These are phyloP conservation scores for Zopfia rhizophila DNA, from an alignment of 2,329 filamentous ascomycete species.

Conservation along the genomic window DNA sequence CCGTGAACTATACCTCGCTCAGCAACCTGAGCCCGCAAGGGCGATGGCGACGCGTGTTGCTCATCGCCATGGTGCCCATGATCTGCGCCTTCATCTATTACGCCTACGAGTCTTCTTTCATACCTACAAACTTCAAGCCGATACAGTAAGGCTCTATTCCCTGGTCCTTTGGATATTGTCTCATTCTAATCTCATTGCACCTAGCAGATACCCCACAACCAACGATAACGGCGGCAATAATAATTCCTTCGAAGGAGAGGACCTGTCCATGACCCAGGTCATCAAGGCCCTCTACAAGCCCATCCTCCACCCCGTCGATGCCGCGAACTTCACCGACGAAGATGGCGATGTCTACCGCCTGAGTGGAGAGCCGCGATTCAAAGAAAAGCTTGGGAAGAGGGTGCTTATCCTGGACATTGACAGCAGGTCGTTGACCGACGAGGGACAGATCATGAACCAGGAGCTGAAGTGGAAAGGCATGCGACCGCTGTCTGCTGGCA, in stretches of 20 bases:
- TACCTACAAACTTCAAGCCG: constrained; percentile 28
- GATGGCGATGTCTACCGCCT: constrained; percentile 48
- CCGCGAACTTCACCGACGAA: constrained; percentile 50
- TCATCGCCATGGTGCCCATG: constrained; percentile 44
- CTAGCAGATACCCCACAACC: constrained; percentile 35
- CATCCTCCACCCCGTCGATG: constrained; percentile 47
- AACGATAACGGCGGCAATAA: too few relatives aligned
- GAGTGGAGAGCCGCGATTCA: constrained; percentile 43
- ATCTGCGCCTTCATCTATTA: constrained; percentile 42
- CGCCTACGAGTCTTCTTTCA: constrained; percentile 37
- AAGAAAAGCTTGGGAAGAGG: constrained; percentile 48
- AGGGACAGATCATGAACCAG: constrained; percentile 49
- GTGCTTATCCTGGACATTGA: constrained; percentile 52
- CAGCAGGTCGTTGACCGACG: constrained; percentile 45
- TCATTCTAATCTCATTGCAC: constrained; percentile 11
- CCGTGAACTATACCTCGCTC: constrained; percentile 42
- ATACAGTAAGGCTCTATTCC: constrained; percentile 33
- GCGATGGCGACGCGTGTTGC: constrained; percentile 46
- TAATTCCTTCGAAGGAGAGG: too few relatives aligned
- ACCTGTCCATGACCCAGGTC: constrained; percentile 48
- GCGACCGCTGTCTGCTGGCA: constrained; percentile 49
- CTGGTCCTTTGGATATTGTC: neutral
- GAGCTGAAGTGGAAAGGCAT: constrained; percentile 51
- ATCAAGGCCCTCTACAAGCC: constrained; percentile 50
- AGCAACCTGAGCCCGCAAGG: constrained; percentile 46